Evolutionary conservation across 1,139 yeast genomes (phyloP), one percentile per base, ranked within the genome.

Genomic region (Casaregolazyma lundiana): DNA sequence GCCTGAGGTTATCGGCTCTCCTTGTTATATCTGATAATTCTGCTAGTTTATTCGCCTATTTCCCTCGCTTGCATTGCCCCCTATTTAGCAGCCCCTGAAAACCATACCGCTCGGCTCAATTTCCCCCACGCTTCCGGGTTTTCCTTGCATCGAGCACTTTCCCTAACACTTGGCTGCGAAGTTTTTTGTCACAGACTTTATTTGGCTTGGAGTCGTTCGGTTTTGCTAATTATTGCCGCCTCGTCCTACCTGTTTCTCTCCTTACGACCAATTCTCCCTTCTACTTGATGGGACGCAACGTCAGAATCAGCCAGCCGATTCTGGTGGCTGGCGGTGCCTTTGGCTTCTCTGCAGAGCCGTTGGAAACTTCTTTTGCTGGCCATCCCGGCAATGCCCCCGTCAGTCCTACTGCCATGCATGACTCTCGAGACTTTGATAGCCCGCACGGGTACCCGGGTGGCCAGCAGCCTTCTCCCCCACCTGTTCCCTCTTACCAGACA

Each of bases 291-390:
- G 32, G 32, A 7, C 32, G 32, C 13, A 26, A 26, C 32, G 32
- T 26, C 13, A 26, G 32, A 26, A 40, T 40, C 8, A 13, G 30
- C 9, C 37, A 40, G 30, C 43, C 43, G 13, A 40, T 11, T 9
- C 43, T 40, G 24, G 43, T 40, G 6, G 43, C 43, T 13, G 43
- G 43, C 24, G 32, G 37, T 2, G 35, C 43, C 6, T 40, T 40
- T 40, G 43, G 43, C 11, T 40, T 40, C 13, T 40, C 43, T 29
- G 37, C 43, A 6, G 43, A 40, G 8, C 34, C 43, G 13, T 40
- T 40, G 20, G 43, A 40, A 35, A 30, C 43, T 26, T 18, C 22
- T 19, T 30, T 22, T 15, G 36, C 29, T 9, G 32, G 19, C 16
- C 34, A 35, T 13, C 38, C 38, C 24, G 32, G 32, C 13, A 18